These are phyloP conservation scores for Pyrenopolyporus hunteri DNA, from an alignment of 495 filamentous ascomycete genomes.

Conservation along the genomic window DNA sequence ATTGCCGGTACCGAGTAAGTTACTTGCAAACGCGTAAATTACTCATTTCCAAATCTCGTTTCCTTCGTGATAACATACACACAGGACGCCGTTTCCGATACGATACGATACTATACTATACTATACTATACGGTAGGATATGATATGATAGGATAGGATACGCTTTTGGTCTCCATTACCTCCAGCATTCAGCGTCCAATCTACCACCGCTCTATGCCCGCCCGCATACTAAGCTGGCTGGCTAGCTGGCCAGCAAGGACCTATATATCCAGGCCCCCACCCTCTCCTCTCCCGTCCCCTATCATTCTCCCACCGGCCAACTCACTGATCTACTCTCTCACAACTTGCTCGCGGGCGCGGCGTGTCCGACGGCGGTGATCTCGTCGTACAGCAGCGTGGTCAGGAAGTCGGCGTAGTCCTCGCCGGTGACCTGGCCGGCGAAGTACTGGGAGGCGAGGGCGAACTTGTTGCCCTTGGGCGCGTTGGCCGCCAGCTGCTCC, in stretches of 20 bases:
- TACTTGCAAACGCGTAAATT: neutral
- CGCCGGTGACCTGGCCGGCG: conserved; percentile 88
- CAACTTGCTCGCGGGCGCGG: conserved; percentile 78
- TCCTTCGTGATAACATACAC: conserved; percentile 23
- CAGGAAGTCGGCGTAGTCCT: conserved; percentile 97
- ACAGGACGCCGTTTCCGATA: conserved; percentile 3
- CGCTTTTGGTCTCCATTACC: neutral
- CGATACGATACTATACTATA: neutral
- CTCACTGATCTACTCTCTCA: conserved; percentile 43
- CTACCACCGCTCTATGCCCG: no score
- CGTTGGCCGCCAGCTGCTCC: conserved; percentile 73
- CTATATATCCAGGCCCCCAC: neutral
- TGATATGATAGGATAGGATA: neutral
- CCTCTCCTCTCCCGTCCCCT: neutral
- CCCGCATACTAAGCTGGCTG: no score
- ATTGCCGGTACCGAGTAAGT: no score
- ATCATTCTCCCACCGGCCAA: neutral
- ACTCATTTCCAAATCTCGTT: conserved; percentile 14
- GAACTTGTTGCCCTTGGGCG: conserved; percentile 89
- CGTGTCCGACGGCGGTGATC: conserved; percentile 81
- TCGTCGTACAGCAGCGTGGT: conserved; percentile 93
- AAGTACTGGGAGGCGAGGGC: conserved; percentile 92
- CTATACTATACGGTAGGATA: no score
- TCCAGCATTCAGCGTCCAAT: no score
- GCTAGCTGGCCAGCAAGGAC: neutral